Evolutionary conservation across 805 yeast species (phyloP).

Genomic region (Ogataea angusta): DNA sequence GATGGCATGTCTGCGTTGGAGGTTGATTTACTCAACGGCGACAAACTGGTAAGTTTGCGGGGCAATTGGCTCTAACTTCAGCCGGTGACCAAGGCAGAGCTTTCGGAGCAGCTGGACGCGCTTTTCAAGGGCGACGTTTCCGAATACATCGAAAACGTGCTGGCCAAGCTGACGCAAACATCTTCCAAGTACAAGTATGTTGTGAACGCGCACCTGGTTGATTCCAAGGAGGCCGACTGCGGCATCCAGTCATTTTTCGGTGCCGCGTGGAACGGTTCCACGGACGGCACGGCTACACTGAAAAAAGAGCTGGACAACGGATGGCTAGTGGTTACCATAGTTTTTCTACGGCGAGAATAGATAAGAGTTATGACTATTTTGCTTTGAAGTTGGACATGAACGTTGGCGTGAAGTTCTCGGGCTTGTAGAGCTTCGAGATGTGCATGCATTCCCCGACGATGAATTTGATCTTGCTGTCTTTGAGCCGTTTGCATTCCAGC

Average conservation of each 20-base stretch:
- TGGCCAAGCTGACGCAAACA: slow-evolving; percentile 34
- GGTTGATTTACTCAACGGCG: slow-evolving; percentile 12
- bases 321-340: slow-evolving; percentile 27
- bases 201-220: slow-evolving; percentile 41
- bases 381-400: slow-evolving; percentile 19
- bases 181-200: slow-evolving; percentile 59
- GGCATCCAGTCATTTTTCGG: slow-evolving; percentile 42
- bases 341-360: slow-evolving; percentile 28
- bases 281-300: slow-evolving; percentile 50
- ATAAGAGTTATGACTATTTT: background rate
- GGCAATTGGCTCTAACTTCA: slow-evolving; percentile 4
- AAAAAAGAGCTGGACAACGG: slow-evolving; percentile 25
- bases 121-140: slow-evolving; percentile 3
- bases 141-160: background rate
- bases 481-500: slow-evolving; percentile 44
- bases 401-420: slow-evolving; percentile 14
- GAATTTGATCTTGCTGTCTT: slow-evolving; percentile 23
- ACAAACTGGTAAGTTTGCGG: slow-evolving; percentile 15
- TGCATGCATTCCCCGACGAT: slow-evolving; percentile 27
- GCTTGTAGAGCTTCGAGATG: slow-evolving; percentile 13
- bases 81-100: slow-evolving; percentile 22
- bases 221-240: slow-evolving; percentile 23
- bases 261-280: slow-evolving; percentile 53
- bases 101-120: slow-evolving; percentile 13
- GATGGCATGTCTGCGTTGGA: slow-evolving; percentile 6